Conservation (phyloP, 352 stramenopile species). For the Pythium aphanidermatum region DNA sequence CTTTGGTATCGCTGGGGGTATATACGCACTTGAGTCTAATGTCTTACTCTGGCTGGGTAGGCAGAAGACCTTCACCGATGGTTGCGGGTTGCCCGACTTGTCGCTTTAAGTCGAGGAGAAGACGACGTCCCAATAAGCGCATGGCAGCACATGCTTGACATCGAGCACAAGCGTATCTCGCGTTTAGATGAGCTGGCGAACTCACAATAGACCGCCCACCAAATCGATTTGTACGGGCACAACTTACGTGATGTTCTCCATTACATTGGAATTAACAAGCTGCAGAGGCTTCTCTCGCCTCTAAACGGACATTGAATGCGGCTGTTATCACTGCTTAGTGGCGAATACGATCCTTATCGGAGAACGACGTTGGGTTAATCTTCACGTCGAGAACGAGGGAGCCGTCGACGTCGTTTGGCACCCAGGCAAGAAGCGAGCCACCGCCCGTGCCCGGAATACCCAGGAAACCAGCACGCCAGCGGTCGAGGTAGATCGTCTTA, state of each 20-base stretch:
- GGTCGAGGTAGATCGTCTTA: conserved; percentile 59
- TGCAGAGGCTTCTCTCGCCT: no score
- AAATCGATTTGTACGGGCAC: no score
- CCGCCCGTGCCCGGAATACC: conserved; percentile 40
- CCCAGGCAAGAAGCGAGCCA: conserved; percentile 21
- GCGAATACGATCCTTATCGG: conserved; percentile 7
- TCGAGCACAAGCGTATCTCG: conserved; percentile 41
- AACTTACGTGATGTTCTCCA: no score
- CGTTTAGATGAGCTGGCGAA: conserved; percentile 16
- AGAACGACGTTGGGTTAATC: conserved; percentile 12
- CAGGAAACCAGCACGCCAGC: conserved; percentile 46
- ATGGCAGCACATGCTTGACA: conserved; percentile 55
- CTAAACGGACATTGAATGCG: no score
- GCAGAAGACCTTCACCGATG: conserved; percentile 73
- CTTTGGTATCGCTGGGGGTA: neutral
- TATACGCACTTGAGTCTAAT: neutral
- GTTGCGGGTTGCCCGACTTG: conserved; percentile 61
- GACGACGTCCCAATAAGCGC: conserved; percentile 32
- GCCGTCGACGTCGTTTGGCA: conserved; percentile 9
- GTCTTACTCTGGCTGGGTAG: conserved; percentile 18
- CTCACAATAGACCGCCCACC: no score
- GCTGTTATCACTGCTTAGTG: no score
- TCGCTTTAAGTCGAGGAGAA: conserved; percentile 59
- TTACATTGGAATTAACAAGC: no score
- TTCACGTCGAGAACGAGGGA: neutral